These are phyloP conservation scores for Dittrichia graveolens DNA, from an alignment of 129 eudicot species.

Conservation along the genomic window DNA sequence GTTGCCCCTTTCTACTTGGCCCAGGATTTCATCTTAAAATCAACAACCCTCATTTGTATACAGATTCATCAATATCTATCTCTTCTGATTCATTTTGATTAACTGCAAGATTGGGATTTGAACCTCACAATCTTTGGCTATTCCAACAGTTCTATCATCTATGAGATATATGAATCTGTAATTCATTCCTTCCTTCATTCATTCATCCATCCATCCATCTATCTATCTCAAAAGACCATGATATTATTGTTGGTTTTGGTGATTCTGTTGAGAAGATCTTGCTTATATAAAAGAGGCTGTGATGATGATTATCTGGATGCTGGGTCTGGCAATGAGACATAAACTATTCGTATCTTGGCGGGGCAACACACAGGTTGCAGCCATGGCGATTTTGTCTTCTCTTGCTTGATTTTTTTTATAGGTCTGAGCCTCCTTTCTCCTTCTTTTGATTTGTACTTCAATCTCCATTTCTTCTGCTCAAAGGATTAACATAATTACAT, in stretches of 20 bases:
- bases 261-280: no score
- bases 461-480: neutral
- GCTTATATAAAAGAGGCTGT: neutral
- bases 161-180: no score
- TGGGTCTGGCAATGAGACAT: neutral
- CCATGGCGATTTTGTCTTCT: neutral
- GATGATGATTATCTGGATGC: conserved; percentile 2
- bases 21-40: neutral
- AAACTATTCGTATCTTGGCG: neutral
- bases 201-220: neutral
- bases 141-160: no score
- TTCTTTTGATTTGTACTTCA: neutral
- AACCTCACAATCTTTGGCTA: no score
- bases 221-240: no score
- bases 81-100: neutral
- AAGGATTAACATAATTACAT: no score
- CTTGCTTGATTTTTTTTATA: conserved; percentile 9
- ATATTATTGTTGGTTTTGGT: neutral
- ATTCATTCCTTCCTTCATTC: neutral
- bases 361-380: neutral
- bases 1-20: conserved; percentile 8
- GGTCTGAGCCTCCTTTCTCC: conserved; percentile 17
- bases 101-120: neutral
- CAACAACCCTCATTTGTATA: neutral
- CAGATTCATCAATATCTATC: no score